Percentiles rank a stretch among this genome's conserved stretches.
These are phyloP conservation scores for Vanilla planifolia DNA, from an alignment of 106 monocot species.

Conservation along the genomic window DNA sequence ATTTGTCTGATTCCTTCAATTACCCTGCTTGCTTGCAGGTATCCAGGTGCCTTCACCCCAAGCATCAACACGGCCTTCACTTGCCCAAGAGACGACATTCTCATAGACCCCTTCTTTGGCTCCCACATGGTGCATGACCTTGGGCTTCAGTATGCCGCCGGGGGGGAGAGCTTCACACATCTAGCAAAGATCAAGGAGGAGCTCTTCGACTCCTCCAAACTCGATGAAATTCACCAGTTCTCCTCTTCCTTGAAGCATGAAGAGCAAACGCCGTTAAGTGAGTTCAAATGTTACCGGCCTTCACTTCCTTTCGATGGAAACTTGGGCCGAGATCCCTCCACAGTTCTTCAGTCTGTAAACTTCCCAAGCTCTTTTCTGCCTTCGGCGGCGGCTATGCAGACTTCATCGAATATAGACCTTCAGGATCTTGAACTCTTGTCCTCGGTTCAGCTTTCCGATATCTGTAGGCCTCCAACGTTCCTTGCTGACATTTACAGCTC, in stretches of 20 bases:
- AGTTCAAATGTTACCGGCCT: neutral
- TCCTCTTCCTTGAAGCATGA: neutral
- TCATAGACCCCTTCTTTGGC: neutral
- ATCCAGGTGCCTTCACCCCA: conserved; percentile 5
- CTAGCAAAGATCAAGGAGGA: neutral
- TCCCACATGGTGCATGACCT: conserved; percentile 24
- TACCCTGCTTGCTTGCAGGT: too few species aligned
- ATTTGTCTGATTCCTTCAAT: neutral
- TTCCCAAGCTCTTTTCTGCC: neutral
- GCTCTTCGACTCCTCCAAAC: neutral
- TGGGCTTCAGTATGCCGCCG: conserved; percentile 18
- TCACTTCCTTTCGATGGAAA: neutral
- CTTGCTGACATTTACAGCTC: too few species aligned
- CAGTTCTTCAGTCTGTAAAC: neutral
- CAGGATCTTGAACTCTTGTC: too few species aligned
- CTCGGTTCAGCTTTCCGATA: too few species aligned
- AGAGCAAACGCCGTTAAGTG: neutral
- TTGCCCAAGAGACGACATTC: conserved; percentile 6
- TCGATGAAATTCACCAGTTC: too few species aligned
- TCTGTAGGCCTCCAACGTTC: too few species aligned
- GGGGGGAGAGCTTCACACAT: conserved; percentile 5
- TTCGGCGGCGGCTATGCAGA: neutral
- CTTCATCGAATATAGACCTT: too few species aligned
- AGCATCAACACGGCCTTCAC: neutral
- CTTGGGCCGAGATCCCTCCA: neutral